Evolutionary conservation across 305 asterid species (phyloP), one percentile per base, ranked within the genome.

Genomic region (Solanum hybrid): DNA sequence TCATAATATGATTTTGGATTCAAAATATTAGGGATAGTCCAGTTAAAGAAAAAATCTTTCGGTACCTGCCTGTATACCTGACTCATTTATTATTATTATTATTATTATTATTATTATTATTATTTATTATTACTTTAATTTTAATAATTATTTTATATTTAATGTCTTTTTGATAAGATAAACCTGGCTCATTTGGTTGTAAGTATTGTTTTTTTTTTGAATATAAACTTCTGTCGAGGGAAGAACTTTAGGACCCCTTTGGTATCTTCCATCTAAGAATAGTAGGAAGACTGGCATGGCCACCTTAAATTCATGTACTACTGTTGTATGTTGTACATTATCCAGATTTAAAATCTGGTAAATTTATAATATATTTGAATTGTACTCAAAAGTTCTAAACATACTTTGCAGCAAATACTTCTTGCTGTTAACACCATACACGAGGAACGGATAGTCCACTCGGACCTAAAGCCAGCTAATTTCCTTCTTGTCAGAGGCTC

Each of bases 381-480:
- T 51, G 11, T 5, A 51, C 75, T 51, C 75, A 46, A 46, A 46
- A 46, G 75, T 84, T 84, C 22, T 29, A 5, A 29, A 51, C 87
- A 46, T 29, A 51, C 87, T 84, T 46, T 92, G 93, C 97, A 96
- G 99, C 99, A 97, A 96, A 95, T 97, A 89, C 98, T 97, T 89
- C 95, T 90, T 64, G 99, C 99, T 34, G 99, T 97, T 84, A 97
- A 95, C 91, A 97, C 98, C 88, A 97, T 97, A 92, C 99, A 97
- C 46, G 99, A 96, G 89, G 98, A 97, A 90, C 98, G 99, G 46
- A 97, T 97, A 17, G 98, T 97, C 90, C 99, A 97, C 92, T 97
- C 99, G 86, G 99, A 97, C 91, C 93, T 97, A 91, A 97, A 97
- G 96, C 99, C 99, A 92, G 99, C 99, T 91, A 97, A 97, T 93